Conservation (phyloP, 371 early-diverging fungal genomes). For the Coemansia sp. region DNA sequence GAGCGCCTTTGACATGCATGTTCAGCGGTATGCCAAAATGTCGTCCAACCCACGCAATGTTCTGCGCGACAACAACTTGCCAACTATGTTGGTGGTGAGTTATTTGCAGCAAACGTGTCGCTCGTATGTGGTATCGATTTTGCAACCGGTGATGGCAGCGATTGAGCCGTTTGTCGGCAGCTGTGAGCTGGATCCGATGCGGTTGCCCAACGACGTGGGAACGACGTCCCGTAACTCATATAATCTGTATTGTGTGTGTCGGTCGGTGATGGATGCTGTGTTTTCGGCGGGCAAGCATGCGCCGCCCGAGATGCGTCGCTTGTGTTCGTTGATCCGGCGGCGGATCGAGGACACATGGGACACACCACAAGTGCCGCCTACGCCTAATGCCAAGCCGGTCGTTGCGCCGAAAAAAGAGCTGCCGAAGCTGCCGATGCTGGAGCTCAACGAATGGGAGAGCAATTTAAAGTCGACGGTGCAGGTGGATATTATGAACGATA, state of each 20-base stretch:
- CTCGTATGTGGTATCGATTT: slow-evolving; percentile 40
- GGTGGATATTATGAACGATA: slow-evolving; percentile 47
- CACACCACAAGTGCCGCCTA: slow-evolving; percentile 10
- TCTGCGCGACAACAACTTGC: slow-evolving; percentile 50
- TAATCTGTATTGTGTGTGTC: slow-evolving; percentile 46
- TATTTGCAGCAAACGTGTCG: slow-evolving; percentile 47
- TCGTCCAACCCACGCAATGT: slow-evolving; percentile 44
- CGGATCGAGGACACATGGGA: slow-evolving; percentile 41
- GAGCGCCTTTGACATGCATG: slow-evolving; percentile 36
- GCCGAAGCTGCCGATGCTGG: slow-evolving; percentile 37
- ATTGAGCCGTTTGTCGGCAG: slow-evolving; percentile 38
- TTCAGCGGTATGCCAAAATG: slow-evolving; percentile 22
- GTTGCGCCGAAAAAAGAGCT: slow-evolving; percentile 6
- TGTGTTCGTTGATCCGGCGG: slow-evolving; percentile 44
- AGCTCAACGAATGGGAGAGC: slow-evolving; percentile 39
- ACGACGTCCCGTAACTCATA: slow-evolving; percentile 31
- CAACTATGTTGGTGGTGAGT: slow-evolving; percentile 46
- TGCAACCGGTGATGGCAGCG: slow-evolving; percentile 45
- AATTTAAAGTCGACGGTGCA: slow-evolving; percentile 40
- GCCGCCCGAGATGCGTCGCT: slow-evolving; percentile 38
- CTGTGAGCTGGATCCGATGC: slow-evolving; percentile 50
- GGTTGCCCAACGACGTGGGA: slow-evolving; percentile 18
- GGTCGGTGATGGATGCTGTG: slow-evolving; percentile 44
- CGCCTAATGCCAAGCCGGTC: slow-evolving; percentile 12
- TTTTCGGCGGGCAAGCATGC: slow-evolving; percentile 43